A percentile compares a stretch with the other conserved stretches of the same genome.
Conservation (phyloP, 345 rosid genomes). For the Eucalyptus shirleyi region DNA sequence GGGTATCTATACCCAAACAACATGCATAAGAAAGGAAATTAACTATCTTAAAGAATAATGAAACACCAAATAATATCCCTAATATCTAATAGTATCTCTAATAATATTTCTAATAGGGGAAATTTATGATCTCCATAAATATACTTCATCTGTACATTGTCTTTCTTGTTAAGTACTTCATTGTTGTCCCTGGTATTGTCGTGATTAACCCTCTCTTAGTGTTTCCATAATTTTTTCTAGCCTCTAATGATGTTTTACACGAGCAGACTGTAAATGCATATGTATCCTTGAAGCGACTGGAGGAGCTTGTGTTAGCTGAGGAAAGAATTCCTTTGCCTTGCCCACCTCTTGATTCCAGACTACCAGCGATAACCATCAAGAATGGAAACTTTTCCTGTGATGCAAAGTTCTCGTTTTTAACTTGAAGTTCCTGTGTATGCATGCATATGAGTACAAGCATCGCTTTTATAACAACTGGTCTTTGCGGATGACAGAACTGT, state of each 20-base stretch:
- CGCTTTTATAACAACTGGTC: neutral
- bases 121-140: too few species aligned
- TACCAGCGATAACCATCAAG: constrained; percentile 71
- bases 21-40: too few species aligned
- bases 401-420: constrained; percentile 40
- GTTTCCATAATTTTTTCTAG: neutral
- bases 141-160: neutral
- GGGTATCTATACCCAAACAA: too few species aligned
- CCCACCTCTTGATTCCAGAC: constrained; percentile 63
- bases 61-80: too few species aligned
- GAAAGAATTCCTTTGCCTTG: constrained; percentile 89
- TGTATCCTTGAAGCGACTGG: constrained; percentile 86
- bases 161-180: neutral
- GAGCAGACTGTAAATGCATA: constrained; percentile 80
- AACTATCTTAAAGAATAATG: too few species aligned
- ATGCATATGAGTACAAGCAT: neutral
- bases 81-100: too few species aligned
- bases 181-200: neutral
- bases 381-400: constrained; percentile 94
- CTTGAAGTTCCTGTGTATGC: neutral
- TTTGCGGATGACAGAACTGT: neutral
- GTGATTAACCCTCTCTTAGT: neutral
- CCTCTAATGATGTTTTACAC: constrained; percentile 4
- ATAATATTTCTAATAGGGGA: too few species aligned
- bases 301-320: constrained; percentile 78